phyloP scores from a whole-genome alignment of 345 rosid genomes.

The Arabidopsis arenosa region DNA sequence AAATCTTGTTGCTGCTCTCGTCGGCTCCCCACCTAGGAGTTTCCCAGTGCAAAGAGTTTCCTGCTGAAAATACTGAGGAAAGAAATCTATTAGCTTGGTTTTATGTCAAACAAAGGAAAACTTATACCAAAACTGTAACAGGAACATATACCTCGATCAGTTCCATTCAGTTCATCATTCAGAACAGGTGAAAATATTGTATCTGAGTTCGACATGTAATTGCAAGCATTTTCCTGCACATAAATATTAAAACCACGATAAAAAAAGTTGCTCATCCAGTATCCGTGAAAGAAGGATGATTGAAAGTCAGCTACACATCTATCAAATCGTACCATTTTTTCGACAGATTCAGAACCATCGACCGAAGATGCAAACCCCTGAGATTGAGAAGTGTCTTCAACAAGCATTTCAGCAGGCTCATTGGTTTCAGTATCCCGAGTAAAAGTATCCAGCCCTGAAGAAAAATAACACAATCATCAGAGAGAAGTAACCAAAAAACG shows the following conservation, averaged over 20 bases:
- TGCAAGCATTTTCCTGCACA: slow-evolving; percentile 42
- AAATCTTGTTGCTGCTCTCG: slow-evolving; percentile 41
- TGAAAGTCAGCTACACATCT: slow-evolving; percentile 6
- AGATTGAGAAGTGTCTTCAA: slow-evolving; percentile 40
- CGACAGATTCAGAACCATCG: slow-evolving; percentile 35
- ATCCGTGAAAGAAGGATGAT: neutral
- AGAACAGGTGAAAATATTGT: slow-evolving; percentile 83
- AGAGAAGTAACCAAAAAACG: slow-evolving; percentile 22
- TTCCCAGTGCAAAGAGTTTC: slow-evolving; percentile 42
- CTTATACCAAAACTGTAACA: slow-evolving; percentile 47
- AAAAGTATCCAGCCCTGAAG: slow-evolving; percentile 42
- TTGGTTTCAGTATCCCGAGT: slow-evolving; percentile 39
- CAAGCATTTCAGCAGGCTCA: slow-evolving; percentile 43
- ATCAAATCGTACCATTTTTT: slow-evolving; percentile 30
- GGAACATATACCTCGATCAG: slow-evolving; percentile 47
- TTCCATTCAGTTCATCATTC: slow-evolving; percentile 49
- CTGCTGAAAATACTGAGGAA: slow-evolving; percentile 32
- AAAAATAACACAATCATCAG: slow-evolving; percentile 28
- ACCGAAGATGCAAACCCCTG: slow-evolving; percentile 27
- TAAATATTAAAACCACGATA: neutral
- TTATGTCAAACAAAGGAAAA: slow-evolving; percentile 35
- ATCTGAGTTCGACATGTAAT: slow-evolving; percentile 58
- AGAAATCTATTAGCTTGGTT: slow-evolving; percentile 24
- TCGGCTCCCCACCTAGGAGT: slow-evolving; percentile 45
- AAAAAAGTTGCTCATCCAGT: slow-evolving; percentile 19